Evolutionary conservation across 805 yeast genomes (phyloP).

Genomic region (Saccharomycopsis fodiens): DNA sequence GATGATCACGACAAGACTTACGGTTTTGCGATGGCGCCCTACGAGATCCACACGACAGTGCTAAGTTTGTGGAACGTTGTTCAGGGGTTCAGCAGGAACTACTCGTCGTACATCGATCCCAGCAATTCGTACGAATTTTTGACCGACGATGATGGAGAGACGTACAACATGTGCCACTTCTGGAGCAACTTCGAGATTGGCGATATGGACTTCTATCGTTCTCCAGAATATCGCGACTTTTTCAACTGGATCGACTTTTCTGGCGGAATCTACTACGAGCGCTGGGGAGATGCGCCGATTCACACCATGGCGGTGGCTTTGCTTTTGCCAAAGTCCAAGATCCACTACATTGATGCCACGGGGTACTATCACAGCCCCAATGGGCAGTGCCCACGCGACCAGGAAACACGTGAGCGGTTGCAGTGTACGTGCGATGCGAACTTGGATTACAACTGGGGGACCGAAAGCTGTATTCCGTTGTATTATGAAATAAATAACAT

Average conservation of each 20-base stretch:
- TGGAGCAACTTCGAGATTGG: slow-evolving; percentile 61
- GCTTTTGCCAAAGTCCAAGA: slow-evolving; percentile 26
- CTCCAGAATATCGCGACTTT: slow-evolving; percentile 37
- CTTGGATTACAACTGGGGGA: slow-evolving; percentile 44
- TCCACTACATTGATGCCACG: slow-evolving; percentile 38
- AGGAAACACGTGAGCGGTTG: slow-evolving; percentile 36
- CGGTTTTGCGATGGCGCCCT: slow-evolving; percentile 45
- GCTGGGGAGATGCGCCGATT: slow-evolving; percentile 57
- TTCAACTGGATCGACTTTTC: slow-evolving; percentile 39
- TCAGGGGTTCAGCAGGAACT: slow-evolving; percentile 34
- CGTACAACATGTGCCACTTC: slow-evolving; percentile 52
- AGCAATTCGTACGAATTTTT: slow-evolving; percentile 42
- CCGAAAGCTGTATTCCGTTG: slow-evolving; percentile 42
- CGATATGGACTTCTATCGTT: slow-evolving; percentile 42
- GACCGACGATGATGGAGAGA: slow-evolving; percentile 36
- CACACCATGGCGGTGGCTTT: slow-evolving; percentile 39
- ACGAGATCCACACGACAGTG: slow-evolving; percentile 45
- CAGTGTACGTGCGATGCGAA: slow-evolving; percentile 44
- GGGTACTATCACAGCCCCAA: slow-evolving; percentile 52
- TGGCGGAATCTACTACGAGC: slow-evolving; percentile 50
- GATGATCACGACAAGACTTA: slow-evolving; percentile 37
- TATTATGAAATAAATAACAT: slow-evolving; percentile 30
- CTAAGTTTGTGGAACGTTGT: slow-evolving; percentile 45
- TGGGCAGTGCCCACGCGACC: slow-evolving; percentile 51
- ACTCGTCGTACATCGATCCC: slow-evolving; percentile 39